Evolutionary conservation across 2,329 filamentous ascomycete genomes (phyloP), one percentile per base, ranked within the genome.

Genomic region (Microsporum ferrugineum): DNA sequence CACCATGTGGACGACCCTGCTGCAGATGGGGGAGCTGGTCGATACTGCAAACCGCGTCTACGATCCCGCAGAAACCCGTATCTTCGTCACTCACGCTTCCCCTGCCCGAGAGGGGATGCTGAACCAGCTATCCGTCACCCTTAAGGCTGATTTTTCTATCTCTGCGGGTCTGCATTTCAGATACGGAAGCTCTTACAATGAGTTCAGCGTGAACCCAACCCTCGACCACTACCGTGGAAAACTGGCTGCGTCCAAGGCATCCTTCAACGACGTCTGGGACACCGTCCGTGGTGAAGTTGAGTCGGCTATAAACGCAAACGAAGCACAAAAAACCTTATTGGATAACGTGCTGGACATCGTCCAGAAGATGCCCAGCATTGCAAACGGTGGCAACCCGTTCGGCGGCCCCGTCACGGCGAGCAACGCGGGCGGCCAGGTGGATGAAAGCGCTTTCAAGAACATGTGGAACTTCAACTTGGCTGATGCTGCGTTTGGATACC

Each of bases 391-490:
- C 27, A 97, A 97, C 73, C 94, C 94, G 4, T 99, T 99, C 70
- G 94, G 94, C 51, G 92, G 92, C 12, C 89, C 89, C 34, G 84
- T 86, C 59, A 84, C 85, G 57, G 88, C 87, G 43, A 85, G 81
- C 45, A 78, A 77, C 67, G 79, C 85, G 58, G 86, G 89, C 58
- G 94, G 94, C 36, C 89, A 95, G 70, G 91, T 99, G 17, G 94
- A 99, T 65, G 94, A 99, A 79, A 96, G 91, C 69, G 94, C 94
- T 1, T 99, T 99, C 83, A 99, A 99, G 80, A 99, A 99, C 74
- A 97, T 97, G 94, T 99, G 94, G 94, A 99, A 99, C 76, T 99
- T 99, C 78, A 97, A 97, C 75, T 77, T 99, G 66, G 94, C 94
- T 34, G 94, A 99, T 78, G 94, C 94, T 60, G 92, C 94, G 23